Conservation (phyloP, 2,329 filamentous ascomycete species). For the Stromatinia cepivora region DNA sequence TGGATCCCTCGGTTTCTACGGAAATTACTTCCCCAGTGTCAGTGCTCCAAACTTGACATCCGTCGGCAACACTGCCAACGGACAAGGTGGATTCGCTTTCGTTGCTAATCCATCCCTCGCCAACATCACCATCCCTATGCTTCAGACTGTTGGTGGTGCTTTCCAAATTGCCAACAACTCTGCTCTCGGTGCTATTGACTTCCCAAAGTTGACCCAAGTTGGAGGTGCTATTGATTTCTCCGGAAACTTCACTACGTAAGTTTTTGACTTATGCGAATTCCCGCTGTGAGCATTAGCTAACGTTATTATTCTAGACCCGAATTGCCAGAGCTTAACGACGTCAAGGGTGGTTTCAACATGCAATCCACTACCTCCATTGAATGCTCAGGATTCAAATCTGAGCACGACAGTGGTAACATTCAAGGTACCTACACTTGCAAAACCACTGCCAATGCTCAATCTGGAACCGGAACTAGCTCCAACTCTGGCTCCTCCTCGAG, state of each 20-base stretch:
- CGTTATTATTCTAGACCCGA: conserved; percentile 58
- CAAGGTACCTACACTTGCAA: conserved; percentile 50
- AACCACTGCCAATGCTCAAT: conserved; percentile 29
- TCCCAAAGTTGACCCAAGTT: conserved; percentile 68
- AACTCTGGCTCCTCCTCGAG: conserved; percentile 34
- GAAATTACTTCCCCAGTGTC: conserved; percentile 66
- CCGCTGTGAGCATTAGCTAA: conserved; percentile 24
- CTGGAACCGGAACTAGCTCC: conserved; percentile 42
- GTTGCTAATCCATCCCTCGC: conserved; percentile 60
- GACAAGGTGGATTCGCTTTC: conserved; percentile 58
- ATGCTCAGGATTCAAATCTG: conserved; percentile 35
- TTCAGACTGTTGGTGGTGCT: conserved; percentile 72
- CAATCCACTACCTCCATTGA: conserved; percentile 35
- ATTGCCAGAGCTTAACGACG: conserved; percentile 65
- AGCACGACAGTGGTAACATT: conserved; percentile 44
- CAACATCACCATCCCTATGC: conserved; percentile 74
- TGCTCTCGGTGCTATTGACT: conserved; percentile 57
- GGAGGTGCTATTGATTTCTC: conserved; percentile 81
- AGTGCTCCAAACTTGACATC: conserved; percentile 68
- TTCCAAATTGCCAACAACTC: conserved; percentile 92
- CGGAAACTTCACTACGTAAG: conserved; percentile 82
- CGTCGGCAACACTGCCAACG: conserved; percentile 47
- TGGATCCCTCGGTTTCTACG: conserved; percentile 80
- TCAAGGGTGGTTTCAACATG: conserved; percentile 71
- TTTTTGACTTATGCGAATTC: conserved; percentile 31